Evolutionary conservation across 352 stramenopile species (phyloP), one percentile per base, ranked within the genome.

Genomic region (Phytophthora constricta): DNA sequence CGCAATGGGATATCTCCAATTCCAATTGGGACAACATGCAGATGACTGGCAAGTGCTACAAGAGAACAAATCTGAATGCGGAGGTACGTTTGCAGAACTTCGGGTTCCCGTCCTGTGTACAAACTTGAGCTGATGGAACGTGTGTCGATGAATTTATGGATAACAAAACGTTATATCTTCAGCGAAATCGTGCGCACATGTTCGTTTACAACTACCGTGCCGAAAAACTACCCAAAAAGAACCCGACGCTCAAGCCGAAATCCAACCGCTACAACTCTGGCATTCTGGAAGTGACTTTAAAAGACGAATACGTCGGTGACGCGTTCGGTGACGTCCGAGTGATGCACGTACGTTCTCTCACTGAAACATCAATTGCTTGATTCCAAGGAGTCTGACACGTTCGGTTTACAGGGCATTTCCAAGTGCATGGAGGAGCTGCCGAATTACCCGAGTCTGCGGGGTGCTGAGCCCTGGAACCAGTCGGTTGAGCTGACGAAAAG

Each of bases 161-260:
- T 13, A 7, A 37, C 13, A 13, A 13, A 13, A 37, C 13, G 31
- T 34, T 2, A 16, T 20, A 41, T 51, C n/a, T 61, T 2, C 52
- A 95, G 86, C 67, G 86, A 52, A 92, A 90, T 59, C 86, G 83
- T 25, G 70, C 70, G 19, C 80, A 91, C 68, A 91, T 96, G 84
- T 96, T 91, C 57, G 68, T 73, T 49, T 95, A 96, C 83, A 96
- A 95, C 65, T 92, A 85, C 39, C 84, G 89, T 14, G 89, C 89
- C 50, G 87, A 96, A 70, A 90, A 91, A 55, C 66, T 96, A 11
- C 89, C 89, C 8, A 85, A 81, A 47, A 96, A 95, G 50, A 90
- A 89, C 31, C 83, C 83, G 20, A 90, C 80, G 27, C 47, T 85
- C 52, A 86, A 91, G 46, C 75, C 85, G 7, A 92, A 88, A 55